phyloP scores from a whole-genome alignment of 78 protist genomes.

The Isochrysis galbana region DNA sequence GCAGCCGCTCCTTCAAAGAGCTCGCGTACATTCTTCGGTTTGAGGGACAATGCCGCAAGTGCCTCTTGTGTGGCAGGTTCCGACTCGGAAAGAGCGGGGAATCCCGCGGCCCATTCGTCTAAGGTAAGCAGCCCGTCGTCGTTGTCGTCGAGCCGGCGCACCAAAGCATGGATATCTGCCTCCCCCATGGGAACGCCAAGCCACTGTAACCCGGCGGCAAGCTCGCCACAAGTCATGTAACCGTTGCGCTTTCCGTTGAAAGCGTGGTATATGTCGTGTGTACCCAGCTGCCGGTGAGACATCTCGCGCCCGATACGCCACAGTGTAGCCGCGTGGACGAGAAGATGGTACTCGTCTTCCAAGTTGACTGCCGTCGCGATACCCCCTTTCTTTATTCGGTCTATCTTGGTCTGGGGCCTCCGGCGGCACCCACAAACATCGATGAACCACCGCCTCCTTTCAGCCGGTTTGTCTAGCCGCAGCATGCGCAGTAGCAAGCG shows the following conservation, averaged over 20 bases:
- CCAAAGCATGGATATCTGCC: neutral
- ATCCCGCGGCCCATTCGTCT: neutral
- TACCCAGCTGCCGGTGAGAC: neutral
- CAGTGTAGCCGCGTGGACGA: neutral
- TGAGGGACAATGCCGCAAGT: neutral
- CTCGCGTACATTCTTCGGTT: neutral
- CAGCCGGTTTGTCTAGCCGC: neutral
- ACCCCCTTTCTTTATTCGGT: neutral
- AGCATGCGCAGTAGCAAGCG: slow-evolving; percentile 46
- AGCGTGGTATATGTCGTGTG: neutral
- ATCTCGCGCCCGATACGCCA: neutral
- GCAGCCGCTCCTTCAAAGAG: neutral
- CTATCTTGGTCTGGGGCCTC: neutral
- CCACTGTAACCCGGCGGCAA: neutral
- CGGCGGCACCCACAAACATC: slow-evolving; percentile 22
- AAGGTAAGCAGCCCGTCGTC: neutral
- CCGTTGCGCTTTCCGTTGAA: slow-evolving; percentile 2
- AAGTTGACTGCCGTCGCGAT: neutral
- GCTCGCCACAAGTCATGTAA: neutral
- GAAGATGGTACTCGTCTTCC: slow-evolving; percentile 15
- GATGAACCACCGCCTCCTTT: slow-evolving; percentile 6
- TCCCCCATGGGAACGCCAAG: neutral
- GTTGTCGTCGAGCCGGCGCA: neutral
- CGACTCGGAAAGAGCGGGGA: neutral
- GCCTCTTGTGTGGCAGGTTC: slow-evolving; percentile 3